Evolutionary conservation across 495 filamentous ascomycete species (phyloP).

Genomic region (Aspergillus cavernicola): DNA sequence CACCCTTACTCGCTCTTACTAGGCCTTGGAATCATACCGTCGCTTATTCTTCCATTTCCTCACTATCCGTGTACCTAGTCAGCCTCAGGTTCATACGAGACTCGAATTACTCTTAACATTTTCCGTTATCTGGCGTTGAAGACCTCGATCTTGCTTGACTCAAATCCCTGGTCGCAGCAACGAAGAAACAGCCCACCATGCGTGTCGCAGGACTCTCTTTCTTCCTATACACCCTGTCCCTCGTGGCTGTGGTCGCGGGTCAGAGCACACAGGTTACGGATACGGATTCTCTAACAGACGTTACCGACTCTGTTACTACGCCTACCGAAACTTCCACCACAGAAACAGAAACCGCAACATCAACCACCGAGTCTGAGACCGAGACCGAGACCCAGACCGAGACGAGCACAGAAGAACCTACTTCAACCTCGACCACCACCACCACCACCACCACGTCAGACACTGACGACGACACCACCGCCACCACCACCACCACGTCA

Average conservation of each 20-base stretch:
- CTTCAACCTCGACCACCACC: constrained; percentile 11
- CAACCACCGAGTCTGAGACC: constrained; percentile 4
- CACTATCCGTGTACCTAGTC: constrained; percentile 6
- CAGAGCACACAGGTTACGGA: constrained; percentile 28
- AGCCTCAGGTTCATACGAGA: constrained; percentile 1
- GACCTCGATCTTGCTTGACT: background rate
- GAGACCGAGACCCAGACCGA: constrained; percentile 19
- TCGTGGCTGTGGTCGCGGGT: constrained; percentile 35
- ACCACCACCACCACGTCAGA: constrained; percentile 7
- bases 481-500: background rate
- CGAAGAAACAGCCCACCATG: constrained; percentile 26
- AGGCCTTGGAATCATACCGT: constrained; percentile 1
- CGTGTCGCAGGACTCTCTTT: constrained; percentile 36
- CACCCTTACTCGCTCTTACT: background rate
- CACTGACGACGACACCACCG: background rate
- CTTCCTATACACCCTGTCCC: constrained; percentile 34
- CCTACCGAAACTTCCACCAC: constrained; percentile 16
- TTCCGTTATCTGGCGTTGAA: constrained; percentile 6
- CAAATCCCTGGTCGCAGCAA: constrained; percentile 2
- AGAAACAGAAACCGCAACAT: constrained; percentile 4
- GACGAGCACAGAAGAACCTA: constrained; percentile 11
- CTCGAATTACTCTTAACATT: too few relatives aligned
- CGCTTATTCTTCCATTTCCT: background rate
- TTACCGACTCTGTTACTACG: constrained; percentile 19
- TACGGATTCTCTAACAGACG: constrained; percentile 19